Base-by-base conservation (phyloP, 2,329 filamentous ascomycete species). In the Curvularia spicifera region DNA sequence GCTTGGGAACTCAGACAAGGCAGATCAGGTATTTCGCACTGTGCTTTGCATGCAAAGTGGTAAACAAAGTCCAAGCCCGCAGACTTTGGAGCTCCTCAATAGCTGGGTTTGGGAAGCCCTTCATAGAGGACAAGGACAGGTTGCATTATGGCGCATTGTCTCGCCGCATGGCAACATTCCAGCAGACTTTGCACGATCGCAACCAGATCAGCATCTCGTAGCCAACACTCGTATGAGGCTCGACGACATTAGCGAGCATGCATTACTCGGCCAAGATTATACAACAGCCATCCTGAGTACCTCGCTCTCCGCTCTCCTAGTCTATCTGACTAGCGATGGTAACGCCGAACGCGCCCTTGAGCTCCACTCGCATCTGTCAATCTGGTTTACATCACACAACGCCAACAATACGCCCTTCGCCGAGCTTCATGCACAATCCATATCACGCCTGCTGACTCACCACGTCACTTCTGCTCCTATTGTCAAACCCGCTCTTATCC, bases 401-500 rank as follows among this genome's bases (percentile, higher is more conserved):
- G 58, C 72, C 2, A 51, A 60, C 3, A 18, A 46, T 1, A 68
- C 67, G 6, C 33, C 76, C 0, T 69, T 78, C 2, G 83, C 86
- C 37, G 90, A 96, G 73, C 78, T 84, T 0, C 78, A 92, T 0
- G 84, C 93, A 15, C 91, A 96, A 77, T 83, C 83, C 55, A 85
- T 87, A 29, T 83, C 89, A 5, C 83, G 81, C 8, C 78, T 97
- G 0, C 76, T 97, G 1, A 85, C 87, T 59, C 77, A 86, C 60
- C 88, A 96, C 73, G 81, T 88, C 39, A 83, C 81, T 2, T 82
- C 83, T 60, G 85, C 78, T 51, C 86, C 85, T 3, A 83, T 89
- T 2, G 92, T 90, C 76, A 88, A 88, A 51, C 89, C 91, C 4
- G 79, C 82, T 0, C 82, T 87, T 18, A 75, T 96, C 33, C 87